Conservation (phyloP, 225 moss, liverwort and hornwort species). For the Pseudoscleropodium purum region DNA sequence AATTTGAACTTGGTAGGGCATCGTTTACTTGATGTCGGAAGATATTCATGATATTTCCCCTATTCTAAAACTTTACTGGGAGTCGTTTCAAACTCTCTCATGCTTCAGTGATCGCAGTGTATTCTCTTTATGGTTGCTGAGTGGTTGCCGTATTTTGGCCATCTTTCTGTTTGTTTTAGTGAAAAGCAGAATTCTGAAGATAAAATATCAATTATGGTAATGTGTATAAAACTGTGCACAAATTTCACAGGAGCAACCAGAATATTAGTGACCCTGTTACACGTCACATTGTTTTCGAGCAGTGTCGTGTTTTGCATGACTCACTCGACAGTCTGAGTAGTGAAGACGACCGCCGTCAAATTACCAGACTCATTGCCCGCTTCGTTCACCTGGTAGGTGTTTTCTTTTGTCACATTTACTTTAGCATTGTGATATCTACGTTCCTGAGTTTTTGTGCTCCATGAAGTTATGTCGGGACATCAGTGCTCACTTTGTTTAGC, state of each 20-base stretch:
- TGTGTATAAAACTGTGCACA: neutral
- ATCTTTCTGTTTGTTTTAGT: neutral
- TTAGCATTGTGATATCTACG: neutral
- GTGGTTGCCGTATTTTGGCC: neutral
- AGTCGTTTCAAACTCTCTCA: neutral
- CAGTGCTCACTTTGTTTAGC: neutral
- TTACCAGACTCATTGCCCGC: slow-evolving; percentile 73
- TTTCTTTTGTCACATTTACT: neutral
- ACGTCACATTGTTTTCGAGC: slow-evolving; percentile 89
- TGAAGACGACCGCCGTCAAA: slow-evolving; percentile 98
- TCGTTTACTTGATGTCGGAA: neutral
- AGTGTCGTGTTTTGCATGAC: slow-evolving; percentile 84
- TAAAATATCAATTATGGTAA: neutral
- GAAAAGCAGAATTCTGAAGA: neutral
- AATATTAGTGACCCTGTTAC: slow-evolving; percentile 78
- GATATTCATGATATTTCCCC: neutral
- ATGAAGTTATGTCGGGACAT: neutral
- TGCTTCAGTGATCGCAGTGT: neutral
- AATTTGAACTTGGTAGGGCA: neutral
- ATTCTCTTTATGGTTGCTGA: neutral
- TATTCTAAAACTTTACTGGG: neutral
- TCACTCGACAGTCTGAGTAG: slow-evolving; percentile 98
- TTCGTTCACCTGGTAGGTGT: slow-evolving; percentile 75
- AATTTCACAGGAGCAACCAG: slow-evolving; percentile 58
- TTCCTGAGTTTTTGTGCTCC: neutral